These are phyloP conservation scores for Syncephalis plumigaleata DNA, from an alignment of 371 early-diverging fungal genomes.

Conservation along the genomic window DNA sequence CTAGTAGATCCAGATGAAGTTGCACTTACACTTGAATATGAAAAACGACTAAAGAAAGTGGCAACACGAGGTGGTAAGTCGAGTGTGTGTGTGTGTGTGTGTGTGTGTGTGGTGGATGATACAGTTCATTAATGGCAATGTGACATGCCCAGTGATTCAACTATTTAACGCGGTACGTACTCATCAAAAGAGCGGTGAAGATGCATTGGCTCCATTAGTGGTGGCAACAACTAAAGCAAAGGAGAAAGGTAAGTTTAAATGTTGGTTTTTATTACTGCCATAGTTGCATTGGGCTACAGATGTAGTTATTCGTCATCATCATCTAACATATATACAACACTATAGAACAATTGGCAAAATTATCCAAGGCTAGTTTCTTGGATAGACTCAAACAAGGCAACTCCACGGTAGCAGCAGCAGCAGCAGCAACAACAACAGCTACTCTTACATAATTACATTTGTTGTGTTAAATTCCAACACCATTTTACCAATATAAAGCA, in stretches of 20 bases:
- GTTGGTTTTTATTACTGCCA: too few relatives aligned
- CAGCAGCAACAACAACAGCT: too few relatives aligned
- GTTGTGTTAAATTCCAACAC: too few relatives aligned
- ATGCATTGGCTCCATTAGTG: constrained; percentile 15
- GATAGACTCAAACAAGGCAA: constrained; percentile 35
- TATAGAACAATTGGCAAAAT: constrained; percentile 25
- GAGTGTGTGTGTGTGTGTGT: background rate
- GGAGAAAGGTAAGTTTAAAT: constrained; percentile 12
- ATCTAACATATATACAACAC: too few relatives aligned
- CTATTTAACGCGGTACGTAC: constrained; percentile 69
- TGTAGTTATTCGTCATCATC: too few relatives aligned
- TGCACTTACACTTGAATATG: constrained; percentile 43
- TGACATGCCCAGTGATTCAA: constrained; percentile 36
- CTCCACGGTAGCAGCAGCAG: too few relatives aligned
- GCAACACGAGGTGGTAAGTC: constrained; percentile 64
- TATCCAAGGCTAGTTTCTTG: constrained; percentile 41
- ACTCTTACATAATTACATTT: too few relatives aligned
- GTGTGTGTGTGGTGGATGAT: background rate
- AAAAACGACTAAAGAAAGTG: constrained; percentile 61
- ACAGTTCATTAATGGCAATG: too few relatives aligned
- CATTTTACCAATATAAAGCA: too few relatives aligned
- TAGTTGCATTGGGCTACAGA: too few relatives aligned
- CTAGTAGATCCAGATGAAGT: constrained; percentile 44
- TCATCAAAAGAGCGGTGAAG: constrained; percentile 51
- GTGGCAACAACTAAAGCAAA: constrained; percentile 28